Evolutionary conservation across 1,139 yeast genomes (phyloP), one percentile per base, ranked within the genome.

Genomic region (Suhomyces chickasaworum): DNA sequence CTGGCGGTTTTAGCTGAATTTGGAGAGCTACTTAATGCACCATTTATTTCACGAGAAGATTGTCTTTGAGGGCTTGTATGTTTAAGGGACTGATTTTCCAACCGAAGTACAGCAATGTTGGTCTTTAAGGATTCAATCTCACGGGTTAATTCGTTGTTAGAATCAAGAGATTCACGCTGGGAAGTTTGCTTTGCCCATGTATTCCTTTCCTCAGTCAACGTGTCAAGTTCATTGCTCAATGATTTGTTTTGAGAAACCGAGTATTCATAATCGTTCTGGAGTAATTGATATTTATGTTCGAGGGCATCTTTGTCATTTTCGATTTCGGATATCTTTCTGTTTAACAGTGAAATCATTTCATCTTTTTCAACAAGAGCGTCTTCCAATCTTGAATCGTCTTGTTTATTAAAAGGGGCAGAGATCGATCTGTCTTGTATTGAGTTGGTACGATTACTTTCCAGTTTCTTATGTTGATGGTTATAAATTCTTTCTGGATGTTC

Each of bases 21-120:
- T 9, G 44, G 39, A 7, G 47, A 46, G 3, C 20, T 23, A 22
- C 25, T 37, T 33, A 41, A 30, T 31, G 29, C 31, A 3, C 42
- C 31, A 13, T 41, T 48, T 21, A 46, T 9, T 3, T 53, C 54
- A 30, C 43, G 42, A 10, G 53, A 31, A 8, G 37, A 12, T 12
- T 33, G 37, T 15, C 44, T 32, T 13, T 41, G 42, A 2, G 45
- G 31, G 18, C 36, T 38, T 16, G 60, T 51, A 44, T 59, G 61
- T 54, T 72, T 73, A 47, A 73, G 61, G 2, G 75, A 62, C 52
- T 71, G 75, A 48, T 68, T 71, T 50, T 73, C 78, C 44, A 71
- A 63, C 45, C 75, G 61, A 46, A 73, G 67, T 23, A 70, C 65
- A 12, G 77, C 73, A 45, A 63, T 65, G 5, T 62, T 51, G 1